Evolutionary conservation across 768 basidiomycete species (phyloP).

Genomic region (Podaxis sp.): DNA sequence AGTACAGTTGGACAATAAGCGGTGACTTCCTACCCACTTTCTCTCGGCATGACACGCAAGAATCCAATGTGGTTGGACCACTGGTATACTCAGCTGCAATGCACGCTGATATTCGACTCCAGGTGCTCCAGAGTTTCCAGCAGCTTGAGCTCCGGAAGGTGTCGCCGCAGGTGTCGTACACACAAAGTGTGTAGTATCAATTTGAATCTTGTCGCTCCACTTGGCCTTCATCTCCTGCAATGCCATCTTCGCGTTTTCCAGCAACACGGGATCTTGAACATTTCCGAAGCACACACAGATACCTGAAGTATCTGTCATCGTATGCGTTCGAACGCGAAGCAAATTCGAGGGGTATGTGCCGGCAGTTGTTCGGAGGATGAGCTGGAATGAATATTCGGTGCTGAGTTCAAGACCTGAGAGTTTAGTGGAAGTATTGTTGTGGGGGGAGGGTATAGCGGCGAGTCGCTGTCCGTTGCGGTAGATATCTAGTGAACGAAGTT

Average conservation of each 20-base stretch:
- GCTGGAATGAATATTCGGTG: conserved; percentile 92
- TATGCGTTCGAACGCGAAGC: conserved; percentile 84
- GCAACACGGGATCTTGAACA: conserved; percentile 69
- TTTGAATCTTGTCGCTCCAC: conserved; percentile 92
- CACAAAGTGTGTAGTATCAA: conserved; percentile 98
- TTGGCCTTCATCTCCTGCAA: conserved; percentile 84
- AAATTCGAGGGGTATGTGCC: conserved; percentile 88
- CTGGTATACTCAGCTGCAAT: conserved; percentile 87
- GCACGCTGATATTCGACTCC: conserved; percentile 95
- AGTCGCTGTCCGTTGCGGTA: conserved; percentile 90
- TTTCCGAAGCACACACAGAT: conserved; percentile 95
- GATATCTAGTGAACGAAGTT: conserved; percentile 86
- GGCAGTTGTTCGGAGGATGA: conserved; percentile 89
- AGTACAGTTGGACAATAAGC: neutral
- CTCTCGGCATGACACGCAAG: conserved; percentile 84
- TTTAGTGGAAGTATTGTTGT: conserved; percentile 85
- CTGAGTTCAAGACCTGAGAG: conserved; percentile 78
- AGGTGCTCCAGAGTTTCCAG: conserved; percentile 58
- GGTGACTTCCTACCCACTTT: conserved; percentile 49
- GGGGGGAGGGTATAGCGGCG: conserved; percentile 80
- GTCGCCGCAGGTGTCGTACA: conserved; percentile 86
- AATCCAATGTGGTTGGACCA: conserved; percentile 95
- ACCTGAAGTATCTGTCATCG: conserved; percentile 93
- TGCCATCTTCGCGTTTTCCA: conserved; percentile 81
- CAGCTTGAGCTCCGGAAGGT: conserved; percentile 53